These are phyloP conservation scores for Euphorbia pulcherrima DNA, from an alignment of 345 rosid species.

Conservation along the genomic window DNA sequence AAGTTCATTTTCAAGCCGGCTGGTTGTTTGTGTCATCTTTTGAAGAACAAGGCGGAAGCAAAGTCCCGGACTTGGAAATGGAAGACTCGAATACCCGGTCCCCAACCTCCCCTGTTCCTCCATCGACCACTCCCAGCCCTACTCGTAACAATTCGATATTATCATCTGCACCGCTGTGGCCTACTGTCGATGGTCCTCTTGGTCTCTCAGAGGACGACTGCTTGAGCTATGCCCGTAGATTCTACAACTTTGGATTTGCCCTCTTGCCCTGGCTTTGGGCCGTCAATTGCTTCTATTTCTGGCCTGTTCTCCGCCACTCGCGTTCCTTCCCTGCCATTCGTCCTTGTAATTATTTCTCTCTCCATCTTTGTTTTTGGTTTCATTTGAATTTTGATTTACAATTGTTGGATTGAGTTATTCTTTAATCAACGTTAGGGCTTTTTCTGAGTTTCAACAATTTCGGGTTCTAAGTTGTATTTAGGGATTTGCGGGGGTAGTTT, in stretches of 20 bases:
- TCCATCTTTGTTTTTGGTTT: not conserved
- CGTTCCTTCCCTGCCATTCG: slow-evolving; percentile 82
- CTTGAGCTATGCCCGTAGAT: slow-evolving; percentile 71
- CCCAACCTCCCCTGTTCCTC: slow-evolving; percentile 14
- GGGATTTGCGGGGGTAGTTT: not conserved
- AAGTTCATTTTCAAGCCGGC: too few species aligned
- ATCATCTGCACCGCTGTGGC: slow-evolving; percentile 64
- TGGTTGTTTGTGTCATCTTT: not conserved
- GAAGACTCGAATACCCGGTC: slow-evolving; percentile 41
- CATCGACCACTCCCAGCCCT: slow-evolving; percentile 21
- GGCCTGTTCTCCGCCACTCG: slow-evolving; percentile 88
- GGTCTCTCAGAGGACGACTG: slow-evolving; percentile 87
- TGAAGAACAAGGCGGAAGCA: not conserved
- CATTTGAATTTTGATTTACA: not conserved
- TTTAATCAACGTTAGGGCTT: not conserved
- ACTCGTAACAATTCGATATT: slow-evolving; percentile 37
- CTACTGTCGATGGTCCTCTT: slow-evolving; percentile 81
- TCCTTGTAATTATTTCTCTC: slow-evolving; percentile 39
- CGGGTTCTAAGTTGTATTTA: not conserved
- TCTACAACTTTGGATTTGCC: slow-evolving; percentile 86
- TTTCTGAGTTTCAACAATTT: not conserved
- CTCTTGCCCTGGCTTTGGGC: slow-evolving; percentile 94
- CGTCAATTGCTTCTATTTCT: slow-evolving; percentile 95
- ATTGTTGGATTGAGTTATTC: not conserved
- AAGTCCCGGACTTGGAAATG: slow-evolving; percentile 28